Evolutionary conservation across 1,139 yeast species (phyloP).

Genomic region (Suhomyces yuchorum): DNA sequence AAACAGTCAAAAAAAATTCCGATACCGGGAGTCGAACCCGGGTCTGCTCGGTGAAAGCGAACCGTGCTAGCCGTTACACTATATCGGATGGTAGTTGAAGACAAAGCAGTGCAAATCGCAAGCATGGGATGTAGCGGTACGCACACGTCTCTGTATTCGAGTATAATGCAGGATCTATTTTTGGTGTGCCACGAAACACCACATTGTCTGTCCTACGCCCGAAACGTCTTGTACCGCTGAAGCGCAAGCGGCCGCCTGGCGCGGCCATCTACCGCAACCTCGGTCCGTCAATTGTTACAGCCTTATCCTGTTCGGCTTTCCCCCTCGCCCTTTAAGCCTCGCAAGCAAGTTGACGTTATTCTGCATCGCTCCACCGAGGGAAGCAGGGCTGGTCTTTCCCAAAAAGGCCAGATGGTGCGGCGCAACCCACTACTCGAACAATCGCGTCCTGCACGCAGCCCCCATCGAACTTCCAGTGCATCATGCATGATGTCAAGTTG

Average conservation of each 20-base stretch:
- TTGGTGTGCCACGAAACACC: too few relatives aligned
- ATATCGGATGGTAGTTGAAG: conserved; percentile 50
- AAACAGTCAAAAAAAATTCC: conserved; percentile 39
- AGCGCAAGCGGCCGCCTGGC: too few relatives aligned
- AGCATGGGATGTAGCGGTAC: neutral
- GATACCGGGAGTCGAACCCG: conserved; percentile 85
- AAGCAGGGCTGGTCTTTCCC: neutral
- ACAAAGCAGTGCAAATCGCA: neutral
- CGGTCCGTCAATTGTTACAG: neutral
- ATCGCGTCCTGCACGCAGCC: neutral
- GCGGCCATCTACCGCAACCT: too few relatives aligned
- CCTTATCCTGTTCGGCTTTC: neutral
- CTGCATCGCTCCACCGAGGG: neutral
- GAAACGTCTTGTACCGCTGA: too few relatives aligned
- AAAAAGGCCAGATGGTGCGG: neutral
- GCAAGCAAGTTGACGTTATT: neutral
- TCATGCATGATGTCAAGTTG: neutral
- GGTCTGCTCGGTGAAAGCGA: conserved; percentile 82
- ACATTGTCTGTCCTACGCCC: too few relatives aligned
- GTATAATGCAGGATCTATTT: too few relatives aligned
- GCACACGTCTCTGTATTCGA: neutral
- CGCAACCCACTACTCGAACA: too few relatives aligned
- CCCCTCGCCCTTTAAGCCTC: too few relatives aligned
- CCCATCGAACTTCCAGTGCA: neutral
- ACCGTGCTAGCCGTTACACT: conserved; percentile 85